Base-by-base conservation (phyloP, 768 basidiomycete species). In the Zangia roseola region DNA sequence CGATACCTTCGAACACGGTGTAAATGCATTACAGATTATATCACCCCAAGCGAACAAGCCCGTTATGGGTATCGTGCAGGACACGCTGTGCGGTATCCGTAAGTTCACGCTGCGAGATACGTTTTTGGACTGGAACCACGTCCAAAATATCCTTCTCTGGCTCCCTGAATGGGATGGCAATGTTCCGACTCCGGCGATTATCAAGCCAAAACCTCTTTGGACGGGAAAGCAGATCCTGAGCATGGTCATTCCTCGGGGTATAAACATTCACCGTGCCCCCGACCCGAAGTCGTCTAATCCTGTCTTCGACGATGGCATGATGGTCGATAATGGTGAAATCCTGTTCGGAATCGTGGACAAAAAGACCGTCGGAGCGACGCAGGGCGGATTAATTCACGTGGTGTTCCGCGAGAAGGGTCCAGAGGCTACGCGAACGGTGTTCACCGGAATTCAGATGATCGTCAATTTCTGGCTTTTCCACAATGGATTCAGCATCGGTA, bases 41-140 rank as follows among this genome's bases (percentile, higher is more conserved):
- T 98, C 95, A 7, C 97, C 97, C 0, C 97, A 99, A 78, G 95
- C 95, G 43, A 99, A 98, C 75, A 97, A 97, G 71, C 95, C 95
- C 16, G 94, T 97, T 60, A 99, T 99, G 95, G 97, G 93, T 52
- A 98, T 99, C 59, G 95, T 99, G 25, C 97, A 99, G 68, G 97
- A 99, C 64, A 98, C 97, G 1, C 84, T 99, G 1, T 97, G 94
- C 63, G 97, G 97, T 62, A 86, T 98, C 45, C 87, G 97, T 48
- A 98, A 98, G 70, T 93, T 98, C 65, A 98, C 97, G 0, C 74
- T 98, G 6, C 91, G 94, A 21, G 97, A 98, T 64, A 83, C 85
- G 16, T 97, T 98, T 74, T 72, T 97, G 64, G 97, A 98, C 57
- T 97, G 93, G 93, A 85, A 83, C 47, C 84, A 86, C 35, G 94